Evolutionary conservation across 345 rosid genomes (phyloP), one percentile per base, ranked within the genome.

Genomic region (Melaleuca quinquenervia): DNA sequence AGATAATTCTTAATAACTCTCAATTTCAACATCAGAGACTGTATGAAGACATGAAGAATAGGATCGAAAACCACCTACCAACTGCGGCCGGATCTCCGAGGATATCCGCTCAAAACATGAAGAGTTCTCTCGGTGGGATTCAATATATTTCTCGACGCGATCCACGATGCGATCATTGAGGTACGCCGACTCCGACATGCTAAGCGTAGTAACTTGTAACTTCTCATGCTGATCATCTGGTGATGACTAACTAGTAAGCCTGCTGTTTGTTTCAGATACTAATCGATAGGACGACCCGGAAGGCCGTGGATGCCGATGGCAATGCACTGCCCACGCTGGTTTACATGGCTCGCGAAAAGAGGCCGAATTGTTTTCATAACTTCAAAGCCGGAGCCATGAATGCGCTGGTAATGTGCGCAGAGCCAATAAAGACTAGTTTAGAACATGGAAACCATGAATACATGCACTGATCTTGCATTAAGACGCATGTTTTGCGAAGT

Each of bases 341-440:
- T 50, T 95, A 95, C 89, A 6, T 96, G 89, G 94, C 98, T 80
- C 89, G 99, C 53, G 98, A 95, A 89, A 96, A 95, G 89, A 88
- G 97, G 86, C 93, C 94, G 26, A 85, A 93, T 24, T 85, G 88
- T 91, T 90, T 85, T 82, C 98, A 96, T 87, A 90, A 96, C 87
- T 96, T 91, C 92, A 96, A 96, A 89, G 98, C 99, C 49, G 98
- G 99, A 86, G 93, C 98, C 49, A 93, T 96, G 94, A 96, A 96
- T 87, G 93, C 97, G 29, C 85, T 96, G 94, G 98, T 95, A 91
- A 76, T 22, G 70, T 52, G 26, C 55, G 50, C 36, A 6, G 13
- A 70, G 22, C 9, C 48, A 18, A 21, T 5, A 18, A 48, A 70
- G 41, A 70, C 80, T 36, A 70, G 48, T 0, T 32, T 11, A 70